Evolutionary conservation across 257 asterid species (phyloP).

Genomic region (Capsicum baccatum): DNA sequence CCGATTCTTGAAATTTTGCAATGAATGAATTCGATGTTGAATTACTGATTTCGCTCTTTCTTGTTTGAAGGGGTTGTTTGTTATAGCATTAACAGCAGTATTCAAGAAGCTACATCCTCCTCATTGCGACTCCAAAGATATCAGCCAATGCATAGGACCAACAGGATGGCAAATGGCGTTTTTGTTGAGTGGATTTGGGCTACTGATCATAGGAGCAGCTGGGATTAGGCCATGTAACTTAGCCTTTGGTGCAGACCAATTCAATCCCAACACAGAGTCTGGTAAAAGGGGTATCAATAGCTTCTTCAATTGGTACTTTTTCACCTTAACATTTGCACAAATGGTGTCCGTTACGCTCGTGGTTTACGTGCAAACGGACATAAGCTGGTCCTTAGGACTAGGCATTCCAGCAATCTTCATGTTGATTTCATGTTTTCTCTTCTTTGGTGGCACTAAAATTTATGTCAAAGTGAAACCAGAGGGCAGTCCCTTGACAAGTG

Average conservation of each 20-base stretch:
- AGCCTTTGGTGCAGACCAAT: conserved; percentile 86
- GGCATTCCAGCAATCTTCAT: conserved; percentile 63
- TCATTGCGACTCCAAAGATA: conserved; percentile 38
- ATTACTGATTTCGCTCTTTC: background rate
- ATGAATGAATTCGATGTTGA: background rate
- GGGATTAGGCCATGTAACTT: conserved; percentile 86
- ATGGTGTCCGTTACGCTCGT: conserved; percentile 69
- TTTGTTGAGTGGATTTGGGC: conserved; percentile 61
- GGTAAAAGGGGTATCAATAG: conserved; percentile 72
- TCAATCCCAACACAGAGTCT: conserved; percentile 67
- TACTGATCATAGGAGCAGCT: conserved; percentile 71
- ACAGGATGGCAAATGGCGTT: conserved; percentile 63
- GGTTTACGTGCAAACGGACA: conserved; percentile 70
- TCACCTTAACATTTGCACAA: conserved; percentile 67
- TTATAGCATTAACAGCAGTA: conserved; percentile 62
- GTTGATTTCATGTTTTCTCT: conserved; percentile 57
- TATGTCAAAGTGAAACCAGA: conserved; percentile 79
- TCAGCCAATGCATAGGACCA: conserved; percentile 46
- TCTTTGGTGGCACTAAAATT: conserved; percentile 53
- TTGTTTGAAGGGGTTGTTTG: conserved; percentile 52
- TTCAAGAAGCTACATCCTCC: conserved; percentile 72
- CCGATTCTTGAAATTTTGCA: background rate
- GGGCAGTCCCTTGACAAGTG: conserved; percentile 71
- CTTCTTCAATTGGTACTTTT: conserved; percentile 86
- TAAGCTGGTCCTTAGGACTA: conserved; percentile 78